Conservation (phyloP, 2,329 filamentous ascomycete species). For the Pyrenophora teres region DNA sequence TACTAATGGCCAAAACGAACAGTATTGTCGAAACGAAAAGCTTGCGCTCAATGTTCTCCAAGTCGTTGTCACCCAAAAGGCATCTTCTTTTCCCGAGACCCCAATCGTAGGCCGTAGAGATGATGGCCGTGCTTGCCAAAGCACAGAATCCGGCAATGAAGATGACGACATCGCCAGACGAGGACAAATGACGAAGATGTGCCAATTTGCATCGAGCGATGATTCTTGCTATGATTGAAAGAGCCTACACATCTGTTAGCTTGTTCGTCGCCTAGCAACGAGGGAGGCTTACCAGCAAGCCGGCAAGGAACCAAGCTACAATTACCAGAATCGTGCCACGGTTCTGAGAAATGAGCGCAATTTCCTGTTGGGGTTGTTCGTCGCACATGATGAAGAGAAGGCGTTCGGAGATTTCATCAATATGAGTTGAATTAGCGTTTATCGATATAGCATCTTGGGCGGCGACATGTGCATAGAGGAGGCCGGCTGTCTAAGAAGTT, state of each 20-base stretch:
- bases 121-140: slow-evolving; percentile 28
- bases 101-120: slow-evolving; percentile 26
- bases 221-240: slow-evolving; percentile 24
- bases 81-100: slow-evolving; percentile 25
- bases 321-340: slow-evolving; percentile 34
- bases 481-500: slow-evolving; percentile 13
- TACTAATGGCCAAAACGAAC: slow-evolving; percentile 26
- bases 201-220: slow-evolving; percentile 22
- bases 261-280: not conserved
- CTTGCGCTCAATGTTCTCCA: slow-evolving; percentile 23
- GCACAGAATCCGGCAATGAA: slow-evolving; percentile 26
- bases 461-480: slow-evolving; percentile 7
- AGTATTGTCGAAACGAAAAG: slow-evolving; percentile 31
- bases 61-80: slow-evolving; percentile 10
- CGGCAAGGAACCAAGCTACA: slow-evolving; percentile 33
- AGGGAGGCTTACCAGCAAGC: slow-evolving; percentile 23
- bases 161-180: slow-evolving; percentile 28
- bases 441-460: slow-evolving; percentile 18
- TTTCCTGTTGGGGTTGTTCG: slow-evolving; percentile 13
- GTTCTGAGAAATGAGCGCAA: slow-evolving; percentile 32
- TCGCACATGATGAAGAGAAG: slow-evolving; percentile 16
- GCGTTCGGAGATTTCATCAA: slow-evolving; percentile 27
- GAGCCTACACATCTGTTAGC: slow-evolving; percentile 20
- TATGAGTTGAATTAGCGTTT: slow-evolving; percentile 22
- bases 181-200: slow-evolving; percentile 13